These are phyloP conservation scores for Coix lacrymajobi DNA, from an alignment of 176 grass and related monocot species.

Conservation along the genomic window DNA sequence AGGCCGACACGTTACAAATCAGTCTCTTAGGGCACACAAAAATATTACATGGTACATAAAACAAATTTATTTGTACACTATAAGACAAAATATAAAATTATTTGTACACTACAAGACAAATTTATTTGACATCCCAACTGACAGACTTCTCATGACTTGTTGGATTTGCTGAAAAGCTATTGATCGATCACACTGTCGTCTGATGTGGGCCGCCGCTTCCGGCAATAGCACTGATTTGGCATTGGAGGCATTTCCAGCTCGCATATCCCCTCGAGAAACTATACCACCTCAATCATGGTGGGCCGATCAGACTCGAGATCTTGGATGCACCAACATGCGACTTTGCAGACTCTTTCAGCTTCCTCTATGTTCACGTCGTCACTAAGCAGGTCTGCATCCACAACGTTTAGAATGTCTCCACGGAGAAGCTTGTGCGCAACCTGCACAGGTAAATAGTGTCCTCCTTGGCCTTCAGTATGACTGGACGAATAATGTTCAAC, in stretches of 20 bases:
- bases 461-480: background rate
- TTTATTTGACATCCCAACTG: background rate
- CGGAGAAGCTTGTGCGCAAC: constrained; percentile 4
- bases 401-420: background rate
- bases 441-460: constrained; percentile 27
- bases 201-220: background rate
- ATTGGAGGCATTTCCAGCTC: constrained; percentile 6
- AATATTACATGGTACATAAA: background rate
- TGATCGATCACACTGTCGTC: background rate
- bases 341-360: constrained; percentile 29
- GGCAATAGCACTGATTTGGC: constrained; percentile 22
- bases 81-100: background rate
- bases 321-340: constrained; percentile 57
- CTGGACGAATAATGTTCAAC: background rate
- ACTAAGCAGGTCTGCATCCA: constrained; percentile 19
- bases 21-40: background rate
- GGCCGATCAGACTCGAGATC: constrained; percentile 31
- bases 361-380: constrained; percentile 14
- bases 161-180: background rate
- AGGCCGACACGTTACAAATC: background rate
- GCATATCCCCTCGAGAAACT: constrained; percentile 19
- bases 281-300: constrained; percentile 22
- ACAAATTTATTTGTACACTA: background rate
- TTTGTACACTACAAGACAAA: background rate
- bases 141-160: background rate